Evolutionary conservation across 2,329 filamentous ascomycete species (phyloP), one percentile per base, ranked within the genome.

Genomic region (Diaporthe australafricana): DNA sequence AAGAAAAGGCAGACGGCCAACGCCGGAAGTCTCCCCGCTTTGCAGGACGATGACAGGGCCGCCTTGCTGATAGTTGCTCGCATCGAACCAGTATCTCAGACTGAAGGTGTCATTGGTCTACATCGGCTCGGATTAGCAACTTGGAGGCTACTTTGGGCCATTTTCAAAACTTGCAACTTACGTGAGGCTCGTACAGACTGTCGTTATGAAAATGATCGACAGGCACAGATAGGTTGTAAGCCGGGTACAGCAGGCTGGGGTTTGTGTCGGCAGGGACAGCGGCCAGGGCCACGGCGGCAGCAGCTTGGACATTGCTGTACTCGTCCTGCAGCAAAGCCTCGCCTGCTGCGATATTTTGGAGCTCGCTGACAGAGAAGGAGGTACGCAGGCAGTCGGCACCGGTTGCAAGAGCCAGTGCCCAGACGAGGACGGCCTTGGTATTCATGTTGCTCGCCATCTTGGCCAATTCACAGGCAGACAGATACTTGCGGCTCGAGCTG

Each of bases 181-280:
- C 70, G 80, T 97, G 94, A 45, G 94, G 94, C 79, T 92, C 93
- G 78, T 97, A 97, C 62, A 86, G 84, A 2, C 90, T 88, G 69
- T 95, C 92, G 77, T 96, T 94, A 81, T 93, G 93, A 83, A 96
- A 97, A 79, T 96, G 93, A 80, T 97, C 94, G 42, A 97, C 85
- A 20, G 88, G 88, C 4, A 88, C 86, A 20, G 79, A 78, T 45
- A 87, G 76, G 65, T 81, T 84, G 77, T 83, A 80, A 7, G 79
- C 81, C 11, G 81, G 81, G 74, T 85, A 86, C 11, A 76, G 57
- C 17, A 73, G 56, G 20, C 52, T 68, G 25, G 73, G 73, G 47
- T 74, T 40, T 17, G 25, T 57, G 22, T 73, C 73, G 32, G 40
- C 62, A 17, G 48, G 38, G 9, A 25, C 57, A 11, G 17, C 52